phyloP scores from a whole-genome alignment of 1,284 basidiomycete genomes.

The Sporisorium scitamineum region DNA sequence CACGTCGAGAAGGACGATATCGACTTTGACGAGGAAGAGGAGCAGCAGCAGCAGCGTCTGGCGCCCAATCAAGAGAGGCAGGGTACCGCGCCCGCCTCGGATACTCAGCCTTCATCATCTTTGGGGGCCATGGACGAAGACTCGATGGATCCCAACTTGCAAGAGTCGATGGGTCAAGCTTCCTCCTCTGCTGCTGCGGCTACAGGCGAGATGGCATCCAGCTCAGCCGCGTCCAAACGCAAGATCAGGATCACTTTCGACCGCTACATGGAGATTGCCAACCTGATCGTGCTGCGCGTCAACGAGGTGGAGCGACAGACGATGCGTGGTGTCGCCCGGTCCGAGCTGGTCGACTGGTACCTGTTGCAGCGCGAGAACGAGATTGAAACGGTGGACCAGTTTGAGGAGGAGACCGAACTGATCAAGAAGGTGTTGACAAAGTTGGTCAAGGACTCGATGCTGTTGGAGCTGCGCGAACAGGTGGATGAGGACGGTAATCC shows the following conservation, averaged over 20 bases:
- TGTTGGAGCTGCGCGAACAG: conserved; percentile 63
- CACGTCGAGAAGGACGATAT: conserved; percentile 99
- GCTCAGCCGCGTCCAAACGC: conserved; percentile 28
- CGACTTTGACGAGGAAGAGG: conserved; percentile 93
- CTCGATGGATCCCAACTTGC: conserved; percentile 74
- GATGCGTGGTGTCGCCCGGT: conserved; percentile 81
- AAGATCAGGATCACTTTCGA: conserved; percentile 94
- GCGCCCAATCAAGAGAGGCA: conserved; percentile 36
- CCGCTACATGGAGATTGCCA: conserved; percentile 90
- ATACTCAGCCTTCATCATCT: conserved; percentile 39
- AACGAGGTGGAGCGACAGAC: conserved; percentile 81
- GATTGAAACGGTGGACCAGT: conserved; percentile 84
- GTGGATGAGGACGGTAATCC: conserved; percentile 46
- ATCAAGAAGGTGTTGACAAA: conserved; percentile 89
- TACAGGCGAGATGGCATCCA: conserved; percentile 16
- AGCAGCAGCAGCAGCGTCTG: conserved; percentile 71
- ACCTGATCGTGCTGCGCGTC: conserved; percentile 85
- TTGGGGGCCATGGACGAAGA: conserved; percentile 48
- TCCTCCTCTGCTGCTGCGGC: conserved; percentile 60
- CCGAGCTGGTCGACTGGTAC: conserved; percentile 92
- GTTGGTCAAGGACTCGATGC: conserved; percentile 80
- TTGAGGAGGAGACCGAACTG: conserved; percentile 91
- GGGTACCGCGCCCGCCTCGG: conserved; percentile 1
- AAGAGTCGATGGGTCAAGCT: conserved; percentile 72
- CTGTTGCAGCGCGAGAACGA: conserved; percentile 84